These are phyloP conservation scores for Kwoniella sp. DNA, from an alignment of 768 basidiomycete species.

Conservation along the genomic window DNA sequence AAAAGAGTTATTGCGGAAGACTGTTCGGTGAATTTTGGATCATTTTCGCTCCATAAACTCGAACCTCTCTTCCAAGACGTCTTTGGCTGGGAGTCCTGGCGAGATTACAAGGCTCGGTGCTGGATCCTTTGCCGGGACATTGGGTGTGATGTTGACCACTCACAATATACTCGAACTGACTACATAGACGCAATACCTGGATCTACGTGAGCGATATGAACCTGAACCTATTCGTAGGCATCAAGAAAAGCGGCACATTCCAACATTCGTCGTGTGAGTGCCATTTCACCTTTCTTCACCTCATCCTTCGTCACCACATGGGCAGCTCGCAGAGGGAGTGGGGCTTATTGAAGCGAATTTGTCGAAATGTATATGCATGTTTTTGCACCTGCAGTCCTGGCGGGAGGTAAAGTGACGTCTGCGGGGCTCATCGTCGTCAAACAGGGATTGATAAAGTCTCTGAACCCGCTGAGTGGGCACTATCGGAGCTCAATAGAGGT, in stretches of 20 bases:
- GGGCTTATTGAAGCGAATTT: no score
- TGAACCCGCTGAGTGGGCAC: conserved; percentile 70
- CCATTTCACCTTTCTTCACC: not conserved
- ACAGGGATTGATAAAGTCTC: conserved; percentile 63
- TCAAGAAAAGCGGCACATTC: conserved; percentile 67
- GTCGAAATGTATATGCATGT: no score
- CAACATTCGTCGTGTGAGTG: conserved; percentile 65
- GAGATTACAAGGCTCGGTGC: no score
- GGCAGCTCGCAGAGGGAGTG: no score
- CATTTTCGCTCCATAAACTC: no score
- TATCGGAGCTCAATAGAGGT: conserved; percentile 67
- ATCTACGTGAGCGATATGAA: conserved; percentile 66
- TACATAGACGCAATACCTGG: conserved; percentile 63
- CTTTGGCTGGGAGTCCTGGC: no score
- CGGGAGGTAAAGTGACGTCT: conserved; percentile 63
- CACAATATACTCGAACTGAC: not conserved
- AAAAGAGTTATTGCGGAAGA: conserved; percentile 64
- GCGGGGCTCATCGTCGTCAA: conserved; percentile 70
- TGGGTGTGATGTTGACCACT: not conserved
- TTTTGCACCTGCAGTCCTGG: conserved; percentile 30
- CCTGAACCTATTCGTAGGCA: conserved; percentile 67
- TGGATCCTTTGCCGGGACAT: no score
- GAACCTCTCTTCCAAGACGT: no score
- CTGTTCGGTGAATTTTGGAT: conserved; percentile 56
- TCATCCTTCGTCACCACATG: no score